Evolutionary conservation across 83 land plant species (phyloP).

Genomic region (Isoetes engelmannii): DNA sequence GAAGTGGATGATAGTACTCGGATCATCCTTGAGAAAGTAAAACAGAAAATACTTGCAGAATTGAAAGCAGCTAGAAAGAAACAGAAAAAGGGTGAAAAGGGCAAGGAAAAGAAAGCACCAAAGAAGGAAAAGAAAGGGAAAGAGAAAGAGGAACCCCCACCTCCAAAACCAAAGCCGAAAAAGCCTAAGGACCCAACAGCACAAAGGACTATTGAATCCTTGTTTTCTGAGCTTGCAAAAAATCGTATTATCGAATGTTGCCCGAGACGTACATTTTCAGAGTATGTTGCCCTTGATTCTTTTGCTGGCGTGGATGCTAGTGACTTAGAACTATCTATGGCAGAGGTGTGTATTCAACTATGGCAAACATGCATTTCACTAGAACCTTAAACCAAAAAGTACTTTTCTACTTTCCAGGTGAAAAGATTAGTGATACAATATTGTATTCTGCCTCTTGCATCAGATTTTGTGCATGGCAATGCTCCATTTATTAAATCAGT

Average conservation of each 20-base stretch:
- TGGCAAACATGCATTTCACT: neutral
- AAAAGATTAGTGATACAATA: slow-evolving; percentile 27
- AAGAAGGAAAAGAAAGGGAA: slow-evolving; percentile 18
- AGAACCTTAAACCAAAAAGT: neutral
- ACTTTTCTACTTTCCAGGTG: slow-evolving; percentile 17
- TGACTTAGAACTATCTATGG: slow-evolving; percentile 30
- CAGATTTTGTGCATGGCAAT: slow-evolving; percentile 32
- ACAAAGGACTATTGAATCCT: slow-evolving; percentile 24
- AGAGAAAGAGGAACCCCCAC: slow-evolving; percentile 23
- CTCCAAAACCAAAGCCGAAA: slow-evolving; percentile 15
- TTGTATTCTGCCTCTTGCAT: slow-evolving; percentile 27
- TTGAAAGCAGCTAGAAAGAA: slow-evolving; percentile 16
- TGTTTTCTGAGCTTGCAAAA: slow-evolving; percentile 23
- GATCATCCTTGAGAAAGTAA: slow-evolving; percentile 17
- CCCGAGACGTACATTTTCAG: slow-evolving; percentile 27
- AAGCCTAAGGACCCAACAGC: slow-evolving; percentile 31
- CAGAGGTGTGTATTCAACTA: slow-evolving; percentile 18
- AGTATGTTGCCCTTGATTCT: slow-evolving; percentile 24
- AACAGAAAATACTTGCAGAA: slow-evolving; percentile 19
- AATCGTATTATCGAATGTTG: slow-evolving; percentile 25
- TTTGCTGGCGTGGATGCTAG: slow-evolving; percentile 8
- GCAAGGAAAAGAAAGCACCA: slow-evolving; percentile 18
- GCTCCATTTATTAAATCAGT: slow-evolving; percentile 34
- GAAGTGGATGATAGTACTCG: slow-evolving; percentile 23
- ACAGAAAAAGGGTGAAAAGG: slow-evolving; percentile 13